phyloP scores from a whole-genome alignment of 2,329 filamentous ascomycete genomes.

The Chrysoporthe austroafricana region DNA sequence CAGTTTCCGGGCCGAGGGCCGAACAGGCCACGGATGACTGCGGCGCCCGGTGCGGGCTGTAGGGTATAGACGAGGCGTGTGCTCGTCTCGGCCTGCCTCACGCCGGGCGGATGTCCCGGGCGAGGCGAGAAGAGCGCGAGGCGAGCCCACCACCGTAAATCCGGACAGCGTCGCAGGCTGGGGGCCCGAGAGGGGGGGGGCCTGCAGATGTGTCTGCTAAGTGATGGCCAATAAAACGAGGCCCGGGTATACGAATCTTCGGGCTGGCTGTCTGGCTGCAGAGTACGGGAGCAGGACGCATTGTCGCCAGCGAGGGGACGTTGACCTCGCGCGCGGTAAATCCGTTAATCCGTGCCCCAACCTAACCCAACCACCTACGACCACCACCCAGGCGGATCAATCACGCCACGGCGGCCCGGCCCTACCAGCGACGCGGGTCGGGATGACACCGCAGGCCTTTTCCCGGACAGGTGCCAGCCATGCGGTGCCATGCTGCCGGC shows the following conservation, averaged over 20 bases:
- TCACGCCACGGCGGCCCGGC: not conserved
- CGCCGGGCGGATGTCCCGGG: not conserved
- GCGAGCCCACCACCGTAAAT: not conserved
- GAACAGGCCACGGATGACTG: not conserved
- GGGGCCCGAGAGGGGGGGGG: not conserved
- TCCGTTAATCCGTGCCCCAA: slow-evolving; percentile 14
- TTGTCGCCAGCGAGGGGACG: not conserved
- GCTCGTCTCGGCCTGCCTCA: not conserved
- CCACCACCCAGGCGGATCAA: not conserved
- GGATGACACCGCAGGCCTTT: too few relatives aligned
- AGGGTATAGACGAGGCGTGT: not conserved
- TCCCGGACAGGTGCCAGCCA: too few relatives aligned
- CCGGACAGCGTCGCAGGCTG: not conserved
- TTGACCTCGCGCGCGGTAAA: slow-evolving; percentile 7
- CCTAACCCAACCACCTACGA: too few relatives aligned
- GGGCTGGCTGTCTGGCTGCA: not conserved
- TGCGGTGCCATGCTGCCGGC: too few relatives aligned
- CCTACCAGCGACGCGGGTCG: too few relatives aligned
- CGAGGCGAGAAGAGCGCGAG: not conserved
- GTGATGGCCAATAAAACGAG: not conserved
- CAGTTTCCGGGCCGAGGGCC: not conserved
- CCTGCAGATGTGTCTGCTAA: not conserved
- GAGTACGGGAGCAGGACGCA: not conserved
- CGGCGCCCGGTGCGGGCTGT: not conserved
- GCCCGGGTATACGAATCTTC: not conserved